Percentiles rank a stretch among this genome's conserved stretches.
Conservation (phyloP, 257 asterid genomes). For the Solanum stenotomum region DNA sequence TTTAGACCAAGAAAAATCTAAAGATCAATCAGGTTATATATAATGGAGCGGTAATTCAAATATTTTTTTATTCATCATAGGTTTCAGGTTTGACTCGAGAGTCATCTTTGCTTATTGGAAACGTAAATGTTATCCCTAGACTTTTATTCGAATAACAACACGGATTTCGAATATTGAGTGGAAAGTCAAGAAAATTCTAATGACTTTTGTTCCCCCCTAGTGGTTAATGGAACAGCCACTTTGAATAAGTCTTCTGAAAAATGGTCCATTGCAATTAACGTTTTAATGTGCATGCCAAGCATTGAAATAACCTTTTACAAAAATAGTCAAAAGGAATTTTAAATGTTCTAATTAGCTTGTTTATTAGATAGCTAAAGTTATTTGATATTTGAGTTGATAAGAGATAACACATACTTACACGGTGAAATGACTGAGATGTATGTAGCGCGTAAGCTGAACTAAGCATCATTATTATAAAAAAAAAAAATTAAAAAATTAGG, state of each 20-base stretch:
- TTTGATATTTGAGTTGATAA: neutral
- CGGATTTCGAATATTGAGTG: rapidly evolving
- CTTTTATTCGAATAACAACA: neutral
- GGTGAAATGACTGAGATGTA: neutral
- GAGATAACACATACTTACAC: neutral
- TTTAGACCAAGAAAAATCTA: neutral
- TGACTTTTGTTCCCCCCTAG: neutral
- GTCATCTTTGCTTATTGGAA: neutral
- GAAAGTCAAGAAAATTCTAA: neutral
- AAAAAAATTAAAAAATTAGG: neutral
- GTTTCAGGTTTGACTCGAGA: neutral
- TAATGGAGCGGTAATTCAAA: neutral
- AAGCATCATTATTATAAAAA: neutral
- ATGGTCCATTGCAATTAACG: neutral
- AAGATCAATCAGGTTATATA: neutral
- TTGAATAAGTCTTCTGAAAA: neutral
- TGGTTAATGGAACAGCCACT: neutral
- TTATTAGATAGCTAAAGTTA: neutral
- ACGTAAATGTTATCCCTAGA: no score
- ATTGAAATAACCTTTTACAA: neutral
- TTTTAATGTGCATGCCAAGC: neutral
- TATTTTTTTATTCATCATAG: neutral
- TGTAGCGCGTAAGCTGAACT: neutral
- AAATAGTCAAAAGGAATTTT: neutral
- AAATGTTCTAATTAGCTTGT: neutral